Evolutionary conservation across 75 land plant genomes (phyloP).

Genomic region (Larix kaempferi): DNA sequence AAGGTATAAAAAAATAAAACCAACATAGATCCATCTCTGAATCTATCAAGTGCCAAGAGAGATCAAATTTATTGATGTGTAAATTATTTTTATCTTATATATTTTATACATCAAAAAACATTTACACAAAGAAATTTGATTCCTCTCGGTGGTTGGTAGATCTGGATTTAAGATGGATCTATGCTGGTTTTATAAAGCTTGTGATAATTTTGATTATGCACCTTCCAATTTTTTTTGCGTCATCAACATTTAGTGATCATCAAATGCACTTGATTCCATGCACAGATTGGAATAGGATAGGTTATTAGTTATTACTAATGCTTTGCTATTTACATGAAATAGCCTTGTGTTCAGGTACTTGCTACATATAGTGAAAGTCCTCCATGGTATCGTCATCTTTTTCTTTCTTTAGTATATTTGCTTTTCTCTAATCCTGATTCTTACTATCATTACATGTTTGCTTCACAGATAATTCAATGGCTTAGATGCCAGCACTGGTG

Average conservation of each 20-base stretch:
- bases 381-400: background rate
- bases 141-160: too few relatives aligned
- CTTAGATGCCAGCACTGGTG: constrained; percentile 82
- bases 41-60: too few relatives aligned
- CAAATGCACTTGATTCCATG: background rate
- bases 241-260: background rate
- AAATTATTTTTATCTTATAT: too few relatives aligned
- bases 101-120: too few relatives aligned
- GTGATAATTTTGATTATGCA: background rate
- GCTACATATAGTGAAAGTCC: background rate
- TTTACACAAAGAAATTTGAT: too few relatives aligned
- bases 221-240: background rate
- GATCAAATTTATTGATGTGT: too few relatives aligned
- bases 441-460: background rate
- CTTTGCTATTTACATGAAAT: background rate
- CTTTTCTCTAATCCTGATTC: background rate
- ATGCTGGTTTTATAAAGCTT: too few relatives aligned
- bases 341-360: background rate
- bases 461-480: constrained; percentile 75
- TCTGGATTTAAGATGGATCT: too few relatives aligned
- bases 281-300: background rate
- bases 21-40: too few relatives aligned
- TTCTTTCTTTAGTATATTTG: background rate
- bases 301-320: background rate
- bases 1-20: too few relatives aligned